Percentiles rank a stretch among this genome's conserved stretches.
Evolutionary conservation across 1,284 basidiomycete species (phyloP).

Genomic region (Anthracocystis setariae): DNA sequence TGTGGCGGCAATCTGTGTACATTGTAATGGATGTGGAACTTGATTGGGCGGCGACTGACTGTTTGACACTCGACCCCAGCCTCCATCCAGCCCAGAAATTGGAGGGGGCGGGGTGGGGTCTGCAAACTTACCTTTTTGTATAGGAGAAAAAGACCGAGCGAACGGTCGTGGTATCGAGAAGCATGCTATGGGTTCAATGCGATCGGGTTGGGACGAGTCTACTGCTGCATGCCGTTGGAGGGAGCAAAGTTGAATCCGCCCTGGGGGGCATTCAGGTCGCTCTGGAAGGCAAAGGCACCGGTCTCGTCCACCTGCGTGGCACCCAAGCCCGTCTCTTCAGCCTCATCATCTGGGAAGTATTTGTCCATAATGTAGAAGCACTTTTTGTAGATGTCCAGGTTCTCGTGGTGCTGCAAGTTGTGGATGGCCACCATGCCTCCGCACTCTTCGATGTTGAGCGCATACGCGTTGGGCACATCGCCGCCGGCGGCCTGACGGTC

Average conservation of each 20-base stretch:
- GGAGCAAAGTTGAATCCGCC: constrained; percentile 65
- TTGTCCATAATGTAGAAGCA: constrained; percentile 86
- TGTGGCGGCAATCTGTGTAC: not conserved
- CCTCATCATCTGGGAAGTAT: constrained; percentile 70
- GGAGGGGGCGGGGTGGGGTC: not conserved
- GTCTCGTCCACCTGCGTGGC: constrained; percentile 85
- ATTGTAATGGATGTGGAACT: not conserved
- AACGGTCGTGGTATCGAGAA: constrained; percentile 28
- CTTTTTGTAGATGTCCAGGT: constrained; percentile 98
- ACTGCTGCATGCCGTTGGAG: constrained; percentile 61
- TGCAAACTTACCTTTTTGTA: constrained; percentile 44
- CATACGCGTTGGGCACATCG: constrained; percentile 90
- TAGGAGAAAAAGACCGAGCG: not conserved
- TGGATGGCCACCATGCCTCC: constrained; percentile 97
- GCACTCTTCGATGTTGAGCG: constrained; percentile 90
- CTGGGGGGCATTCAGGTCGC: constrained; percentile 67
- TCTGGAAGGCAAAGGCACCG: constrained; percentile 80
- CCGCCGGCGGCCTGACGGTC: constrained; percentile 87
- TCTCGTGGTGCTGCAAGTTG: constrained; percentile 99
- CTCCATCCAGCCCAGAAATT: not conserved
- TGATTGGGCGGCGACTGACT: no score
- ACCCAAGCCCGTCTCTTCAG: constrained; percentile 75
- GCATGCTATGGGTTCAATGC: not conserved
- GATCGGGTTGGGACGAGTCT: not conserved
- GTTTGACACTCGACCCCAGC: not conserved